phyloP scores from a whole-genome alignment of 176 grass and related monocot genomes.

The Cenchrus americanus region DNA sequence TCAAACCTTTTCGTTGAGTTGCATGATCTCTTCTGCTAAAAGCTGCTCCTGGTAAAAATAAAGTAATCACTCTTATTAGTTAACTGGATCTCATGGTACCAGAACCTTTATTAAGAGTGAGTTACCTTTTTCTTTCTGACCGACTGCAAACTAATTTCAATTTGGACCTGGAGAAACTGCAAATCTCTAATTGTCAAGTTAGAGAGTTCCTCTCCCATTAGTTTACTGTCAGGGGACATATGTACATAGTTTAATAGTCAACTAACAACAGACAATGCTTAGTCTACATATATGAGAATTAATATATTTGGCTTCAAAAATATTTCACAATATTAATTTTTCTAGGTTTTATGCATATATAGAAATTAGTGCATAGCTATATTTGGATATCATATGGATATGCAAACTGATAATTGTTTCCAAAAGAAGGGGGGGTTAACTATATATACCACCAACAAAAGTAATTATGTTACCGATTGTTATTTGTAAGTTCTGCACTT shows the following conservation, averaged over 20 bases:
- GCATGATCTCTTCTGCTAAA: slow-evolving; percentile 28
- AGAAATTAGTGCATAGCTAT: neutral
- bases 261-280: neutral
- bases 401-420: neutral
- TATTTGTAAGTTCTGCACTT: slow-evolving; percentile 49
- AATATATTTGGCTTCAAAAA: neutral
- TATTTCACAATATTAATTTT: neutral
- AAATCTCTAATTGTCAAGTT: slow-evolving; percentile 24
- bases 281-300: neutral
- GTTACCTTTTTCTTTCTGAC: slow-evolving; percentile 44
- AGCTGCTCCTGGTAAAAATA: slow-evolving; percentile 36
- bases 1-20: slow-evolving; percentile 42
- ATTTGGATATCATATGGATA: neutral
- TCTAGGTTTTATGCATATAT: neutral
- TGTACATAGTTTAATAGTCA: neutral
- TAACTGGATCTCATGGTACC: neutral
- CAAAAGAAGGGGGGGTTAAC: neutral
- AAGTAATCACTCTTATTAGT: neutral
- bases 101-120: neutral
- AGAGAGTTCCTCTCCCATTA: slow-evolving; percentile 45
- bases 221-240: neutral
- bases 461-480: slow-evolving; percentile 36
- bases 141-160: slow-evolving; percentile 35
- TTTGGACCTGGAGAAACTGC: slow-evolving; percentile 39
- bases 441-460: neutral